These are phyloP conservation scores for Tuber brumale DNA, from an alignment of 495 filamentous ascomycete species.

Conservation along the genomic window DNA sequence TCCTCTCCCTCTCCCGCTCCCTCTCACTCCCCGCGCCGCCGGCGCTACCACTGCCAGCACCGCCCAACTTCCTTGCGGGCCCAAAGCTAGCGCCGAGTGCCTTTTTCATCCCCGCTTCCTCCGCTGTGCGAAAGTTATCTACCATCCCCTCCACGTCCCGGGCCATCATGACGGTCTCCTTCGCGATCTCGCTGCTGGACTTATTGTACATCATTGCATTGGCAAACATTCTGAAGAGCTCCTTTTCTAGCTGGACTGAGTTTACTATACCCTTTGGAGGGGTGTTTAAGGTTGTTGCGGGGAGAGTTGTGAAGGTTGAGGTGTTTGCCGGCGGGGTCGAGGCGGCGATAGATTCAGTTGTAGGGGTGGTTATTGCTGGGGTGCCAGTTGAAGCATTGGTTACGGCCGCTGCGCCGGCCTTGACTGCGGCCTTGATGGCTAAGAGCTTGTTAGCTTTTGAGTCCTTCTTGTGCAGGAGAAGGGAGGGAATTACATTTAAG, in stretches of 20 bases:
- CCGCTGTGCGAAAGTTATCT: constrained; percentile 47
- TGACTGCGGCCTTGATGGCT: constrained; percentile 67
- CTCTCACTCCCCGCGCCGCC: constrained; percentile 12
- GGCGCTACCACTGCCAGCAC: not conserved
- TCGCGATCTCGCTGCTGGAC: constrained; percentile 39
- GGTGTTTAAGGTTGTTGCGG: constrained; percentile 57
- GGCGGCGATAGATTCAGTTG: constrained; percentile 53
- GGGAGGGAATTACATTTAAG: constrained; percentile 52
- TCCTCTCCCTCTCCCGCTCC: constrained; percentile 33
- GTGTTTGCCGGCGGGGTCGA: constrained; percentile 57
- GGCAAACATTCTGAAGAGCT: constrained; percentile 93
- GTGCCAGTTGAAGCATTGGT: constrained; percentile 42
- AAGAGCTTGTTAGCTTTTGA: constrained; percentile 8
- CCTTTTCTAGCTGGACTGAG: constrained; percentile 85
- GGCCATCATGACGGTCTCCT: constrained; percentile 40
- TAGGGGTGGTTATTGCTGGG: constrained; percentile 46
- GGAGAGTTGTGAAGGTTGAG: constrained; percentile 55
- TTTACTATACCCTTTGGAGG: constrained; percentile 92
- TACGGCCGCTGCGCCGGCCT: constrained; percentile 50
- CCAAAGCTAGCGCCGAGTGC: constrained; percentile 45
- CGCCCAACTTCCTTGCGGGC: constrained; percentile 24
- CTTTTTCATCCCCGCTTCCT: constrained; percentile 42
- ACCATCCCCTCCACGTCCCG: constrained; percentile 49
- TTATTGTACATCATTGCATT: constrained; percentile 96
- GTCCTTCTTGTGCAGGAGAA: not conserved